phyloP scores from a whole-genome alignment of 169 alveolate genomes.

The Neospora caninum region DNA sequence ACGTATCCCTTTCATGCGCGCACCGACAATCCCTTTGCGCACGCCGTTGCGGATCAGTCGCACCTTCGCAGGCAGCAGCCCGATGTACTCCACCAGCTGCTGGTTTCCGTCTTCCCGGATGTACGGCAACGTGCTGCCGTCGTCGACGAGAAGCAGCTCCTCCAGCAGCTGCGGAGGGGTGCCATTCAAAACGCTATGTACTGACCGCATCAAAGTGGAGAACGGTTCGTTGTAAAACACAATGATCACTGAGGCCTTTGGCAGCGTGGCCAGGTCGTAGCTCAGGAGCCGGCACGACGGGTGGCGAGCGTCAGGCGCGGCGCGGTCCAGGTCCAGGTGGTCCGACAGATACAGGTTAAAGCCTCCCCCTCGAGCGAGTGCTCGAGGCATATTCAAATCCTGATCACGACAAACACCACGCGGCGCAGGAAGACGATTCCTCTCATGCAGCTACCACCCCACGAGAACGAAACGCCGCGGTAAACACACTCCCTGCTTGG shows the following conservation, averaged over 20 bases:
- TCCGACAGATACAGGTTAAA: conserved; percentile 71
- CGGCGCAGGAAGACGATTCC: neutral
- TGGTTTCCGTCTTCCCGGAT: conserved; percentile 1
- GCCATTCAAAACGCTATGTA: conserved; percentile 74
- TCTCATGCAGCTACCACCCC: neutral
- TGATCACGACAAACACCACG: neutral
- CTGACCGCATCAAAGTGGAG: conserved; percentile 76
- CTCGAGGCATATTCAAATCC: conserved; percentile 67
- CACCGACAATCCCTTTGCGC: conserved; percentile 80
- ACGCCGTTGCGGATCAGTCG: conserved; percentile 70
- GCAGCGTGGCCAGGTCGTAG: conserved; percentile 68
- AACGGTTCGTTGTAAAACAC: conserved; percentile 77
- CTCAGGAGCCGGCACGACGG: conserved; percentile 35
- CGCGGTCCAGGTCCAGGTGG: conserved; percentile 76
- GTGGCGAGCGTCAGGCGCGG: conserved; percentile 69
- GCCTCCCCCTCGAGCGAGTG: conserved; percentile 77
- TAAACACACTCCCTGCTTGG: neutral
- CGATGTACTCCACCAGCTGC: conserved; percentile 49
- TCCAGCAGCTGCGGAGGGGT: conserved; percentile 76
- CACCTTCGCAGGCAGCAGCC: conserved; percentile 69
- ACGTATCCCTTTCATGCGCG: conserved; percentile 76
- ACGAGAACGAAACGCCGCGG: no score
- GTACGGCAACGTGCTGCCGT: conserved; percentile 62
- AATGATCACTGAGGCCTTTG: conserved; percentile 73
- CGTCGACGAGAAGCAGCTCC: conserved; percentile 76